Conservation (phyloP, 129 eudicot genomes). For the Helianthus tuberosus region DNA sequence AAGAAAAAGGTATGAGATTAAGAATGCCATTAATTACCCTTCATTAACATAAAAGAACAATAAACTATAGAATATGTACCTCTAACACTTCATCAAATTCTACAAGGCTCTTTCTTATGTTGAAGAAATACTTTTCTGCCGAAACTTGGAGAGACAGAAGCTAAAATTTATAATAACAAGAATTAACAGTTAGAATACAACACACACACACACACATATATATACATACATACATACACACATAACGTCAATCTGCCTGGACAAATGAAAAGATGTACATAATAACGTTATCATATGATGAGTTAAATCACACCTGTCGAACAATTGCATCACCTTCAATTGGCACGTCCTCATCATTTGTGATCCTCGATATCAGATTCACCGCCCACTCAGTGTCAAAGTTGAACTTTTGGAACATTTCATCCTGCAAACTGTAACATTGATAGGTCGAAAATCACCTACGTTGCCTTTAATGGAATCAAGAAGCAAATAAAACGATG, state of each 20-base stretch:
- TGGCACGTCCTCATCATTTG: constrained; percentile 81
- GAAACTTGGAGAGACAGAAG: constrained; percentile 84
- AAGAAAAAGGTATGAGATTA: constrained; percentile 6
- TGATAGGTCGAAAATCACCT: constrained; percentile 6
- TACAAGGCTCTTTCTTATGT: constrained; percentile 89
- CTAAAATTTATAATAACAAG: constrained; percentile 40
- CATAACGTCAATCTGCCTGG: neutral
- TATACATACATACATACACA: neutral
- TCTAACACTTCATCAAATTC: constrained; percentile 98
- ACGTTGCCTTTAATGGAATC: neutral
- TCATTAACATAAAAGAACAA: constrained; percentile 1
- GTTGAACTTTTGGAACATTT: constrained; percentile 97
- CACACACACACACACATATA: neutral
- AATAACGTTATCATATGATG: neutral
- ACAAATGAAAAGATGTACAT: constrained; percentile 1
- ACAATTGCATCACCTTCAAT: constrained; percentile 80
- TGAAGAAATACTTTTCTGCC: constrained; percentile 90
- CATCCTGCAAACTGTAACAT: constrained; percentile 94
- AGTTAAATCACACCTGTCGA: constrained; percentile 61
- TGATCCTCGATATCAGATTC: constrained; percentile 73
- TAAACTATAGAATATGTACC: constrained; percentile 48
- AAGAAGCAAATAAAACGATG: constrained; percentile 6
- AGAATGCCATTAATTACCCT: constrained; percentile 1
- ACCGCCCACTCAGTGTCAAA: constrained; percentile 99
- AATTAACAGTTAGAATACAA: constrained; percentile 4